Evolutionary conservation across 768 basidiomycete genomes (phyloP).

Genomic region (Trametes coccinea): DNA sequence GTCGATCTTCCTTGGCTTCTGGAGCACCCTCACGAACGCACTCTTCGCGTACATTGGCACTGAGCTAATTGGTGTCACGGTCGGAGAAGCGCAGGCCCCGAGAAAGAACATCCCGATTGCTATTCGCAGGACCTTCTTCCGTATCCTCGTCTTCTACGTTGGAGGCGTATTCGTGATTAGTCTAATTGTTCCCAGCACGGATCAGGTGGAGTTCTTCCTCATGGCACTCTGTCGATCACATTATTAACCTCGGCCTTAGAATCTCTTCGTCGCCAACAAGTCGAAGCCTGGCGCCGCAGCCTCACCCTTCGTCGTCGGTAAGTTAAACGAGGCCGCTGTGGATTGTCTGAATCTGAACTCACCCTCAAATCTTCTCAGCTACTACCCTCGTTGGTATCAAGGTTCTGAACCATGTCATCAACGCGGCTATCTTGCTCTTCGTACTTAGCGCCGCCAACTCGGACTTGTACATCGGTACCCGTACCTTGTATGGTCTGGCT

Average conservation of each 20-base stretch:
- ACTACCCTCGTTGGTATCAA: conserved; percentile 53
- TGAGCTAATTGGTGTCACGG: conserved; percentile 71
- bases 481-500: conserved; percentile 49
- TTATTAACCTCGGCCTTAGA: conserved; percentile 10
- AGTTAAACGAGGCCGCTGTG: neutral
- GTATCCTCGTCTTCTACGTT: conserved; percentile 64
- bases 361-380: conserved; percentile 25
- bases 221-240: neutral
- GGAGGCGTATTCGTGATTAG: conserved; percentile 73
- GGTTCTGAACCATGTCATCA: conserved; percentile 63
- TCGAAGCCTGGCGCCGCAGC: conserved; percentile 52
- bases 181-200: conserved; percentile 63
- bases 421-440: conserved; percentile 62
- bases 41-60: conserved; percentile 76
- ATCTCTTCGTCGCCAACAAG: conserved; percentile 42
- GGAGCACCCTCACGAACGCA: conserved; percentile 69
- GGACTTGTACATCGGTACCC: conserved; percentile 56
- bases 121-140: conserved; percentile 64
- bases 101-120: conserved; percentile 72
- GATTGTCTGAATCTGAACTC: neutral
- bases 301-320: conserved; percentile 63
- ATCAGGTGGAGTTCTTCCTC: conserved; percentile 31
- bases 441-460: conserved; percentile 64
- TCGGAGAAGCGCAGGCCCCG: conserved; percentile 66
- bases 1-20: conserved; percentile 68